Conservation (phyloP, 225 moss, liverwort and hornwort genomes). For the Sphagnum contortum region DNA sequence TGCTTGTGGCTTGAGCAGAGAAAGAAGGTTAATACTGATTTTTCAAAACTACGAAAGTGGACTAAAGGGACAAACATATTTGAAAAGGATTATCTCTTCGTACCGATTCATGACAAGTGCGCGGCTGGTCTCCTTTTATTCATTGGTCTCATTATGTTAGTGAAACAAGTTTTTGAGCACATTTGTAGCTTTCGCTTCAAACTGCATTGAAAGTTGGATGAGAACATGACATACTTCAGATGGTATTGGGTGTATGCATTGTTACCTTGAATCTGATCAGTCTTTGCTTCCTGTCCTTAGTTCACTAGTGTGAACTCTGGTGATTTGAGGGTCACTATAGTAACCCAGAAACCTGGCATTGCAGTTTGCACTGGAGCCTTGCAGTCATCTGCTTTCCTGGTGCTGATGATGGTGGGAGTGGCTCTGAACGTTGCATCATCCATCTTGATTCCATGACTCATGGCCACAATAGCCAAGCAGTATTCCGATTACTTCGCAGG, state of each 20-base stretch:
- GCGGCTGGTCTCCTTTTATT: too few relatives aligned
- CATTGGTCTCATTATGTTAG: too few relatives aligned
- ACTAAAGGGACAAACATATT: conserved; percentile 78
- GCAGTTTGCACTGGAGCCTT: conserved; percentile 96
- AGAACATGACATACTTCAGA: too few relatives aligned
- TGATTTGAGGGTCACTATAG: too few relatives aligned
- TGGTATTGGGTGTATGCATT: too few relatives aligned
- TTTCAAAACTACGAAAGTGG: conserved; percentile 76
- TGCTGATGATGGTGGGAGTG: conserved; percentile 19
- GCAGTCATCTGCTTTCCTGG: conserved; percentile 75
- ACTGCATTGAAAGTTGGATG: too few relatives aligned
- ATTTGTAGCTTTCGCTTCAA: too few relatives aligned
- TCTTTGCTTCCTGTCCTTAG: too few relatives aligned
- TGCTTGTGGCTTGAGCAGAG: conserved; percentile 13
- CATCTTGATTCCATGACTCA: conserved; percentile 94
- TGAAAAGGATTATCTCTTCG: conserved; percentile 80
- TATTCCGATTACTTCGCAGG: conserved; percentile 67
- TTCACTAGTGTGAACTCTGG: too few relatives aligned
- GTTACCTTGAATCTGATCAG: too few relatives aligned
- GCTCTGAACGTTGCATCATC: conserved; percentile 55
- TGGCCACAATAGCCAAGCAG: conserved; percentile 67
- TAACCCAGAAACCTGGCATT: not conserved
- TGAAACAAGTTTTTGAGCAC: too few relatives aligned
- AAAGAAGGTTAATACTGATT: conserved; percentile 33
- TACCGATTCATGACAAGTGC: conserved; percentile 88